Evolutionary conservation across 2,329 filamentous ascomycete species (phyloP), one percentile per base, ranked within the genome.

Genomic region (Talaromyces verruculosus): DNA sequence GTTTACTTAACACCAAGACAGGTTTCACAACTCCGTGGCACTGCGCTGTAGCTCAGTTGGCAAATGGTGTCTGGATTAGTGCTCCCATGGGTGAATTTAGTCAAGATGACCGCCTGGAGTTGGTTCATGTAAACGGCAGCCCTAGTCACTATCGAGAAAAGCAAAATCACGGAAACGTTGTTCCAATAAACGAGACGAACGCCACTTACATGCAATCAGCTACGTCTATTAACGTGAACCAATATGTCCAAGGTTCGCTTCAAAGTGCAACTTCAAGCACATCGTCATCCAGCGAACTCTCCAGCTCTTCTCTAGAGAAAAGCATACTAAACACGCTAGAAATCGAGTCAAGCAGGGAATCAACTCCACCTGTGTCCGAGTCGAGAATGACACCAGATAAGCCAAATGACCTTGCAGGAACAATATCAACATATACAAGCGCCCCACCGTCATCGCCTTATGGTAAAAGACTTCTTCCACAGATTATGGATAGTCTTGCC

Each of bases 11-110:
- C 0, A 84, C 81, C 0, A 76, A 76, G 0, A 78, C 76, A 11
- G 70, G 73, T 1, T 84, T 79, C 68, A 85, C 82, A 0, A 86
- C 84, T 0, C 84, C 85, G 0, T 87, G 84, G 84, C 84, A 86
- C 67, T 84, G 78, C 68, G 78, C 75, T 45, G 68, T 65, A 25
- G 64, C 57, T 58, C 47, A 57, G 2, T 35, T 61, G 35, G 37
- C 39, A 25, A 39, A 65, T 55, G 64, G 64, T 10, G 17, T 25
- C 2, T 61, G 58, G 47, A 30, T 61, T 25, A 61, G 57, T 37
- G 49, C 58, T 22, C 64, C 59, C 8, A 57, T 45, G 28, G 57
- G 49, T 15, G 59, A 61, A 17, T 65, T 65, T 30, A 55, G 30
- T n/a, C 33, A 58, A 28, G 64, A 65, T 35, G 39, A 55, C 3